phyloP scores from a whole-genome alignment of 805 yeast genomes.

The Wickerhamomyces ciferrii region DNA sequence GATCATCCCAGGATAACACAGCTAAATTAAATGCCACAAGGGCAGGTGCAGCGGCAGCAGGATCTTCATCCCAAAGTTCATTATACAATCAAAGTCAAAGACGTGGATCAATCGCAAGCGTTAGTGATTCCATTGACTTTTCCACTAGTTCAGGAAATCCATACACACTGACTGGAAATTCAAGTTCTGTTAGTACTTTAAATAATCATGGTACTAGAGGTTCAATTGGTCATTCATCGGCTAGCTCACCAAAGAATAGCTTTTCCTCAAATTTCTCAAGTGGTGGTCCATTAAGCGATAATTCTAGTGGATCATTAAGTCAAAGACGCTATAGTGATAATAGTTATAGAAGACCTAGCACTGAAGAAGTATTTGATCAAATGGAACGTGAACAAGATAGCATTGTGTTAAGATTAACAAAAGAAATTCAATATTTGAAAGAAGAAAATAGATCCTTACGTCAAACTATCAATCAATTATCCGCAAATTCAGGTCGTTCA shows the following conservation, averaged over 20 bases:
- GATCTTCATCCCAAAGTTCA: not conserved
- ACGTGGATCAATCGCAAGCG: constrained; percentile 12
- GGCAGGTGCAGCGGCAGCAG: not conserved
- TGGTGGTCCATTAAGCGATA: not conserved
- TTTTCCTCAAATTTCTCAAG: constrained; percentile 4
- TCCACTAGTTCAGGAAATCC: constrained; percentile 18
- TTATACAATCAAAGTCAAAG: constrained; percentile 3
- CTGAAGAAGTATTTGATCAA: constrained; percentile 47
- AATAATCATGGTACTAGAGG: not conserved
- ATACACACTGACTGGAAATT: constrained; percentile 3
- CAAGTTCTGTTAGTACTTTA: constrained; percentile 6
- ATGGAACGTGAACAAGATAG: constrained; percentile 79
- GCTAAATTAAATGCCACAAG: not conserved
- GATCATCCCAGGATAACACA: constrained; percentile 5
- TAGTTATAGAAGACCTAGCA: constrained; percentile 21
- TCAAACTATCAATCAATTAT: constrained; percentile 17
- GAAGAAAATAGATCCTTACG: constrained; percentile 43
- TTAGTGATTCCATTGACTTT: constrained; percentile 13
- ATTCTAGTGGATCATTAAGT: not conserved
- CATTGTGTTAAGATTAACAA: constrained; percentile 59
- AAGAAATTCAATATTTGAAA: constrained; percentile 49
- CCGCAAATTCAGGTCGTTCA: constrained; percentile 2
- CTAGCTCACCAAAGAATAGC: constrained; percentile 17
- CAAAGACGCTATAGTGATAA: constrained; percentile 17
- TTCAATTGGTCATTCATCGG: not conserved